Evolutionary conservation across 306 rosid genomes (phyloP).

Genomic region (Pyrus bretschneideri): DNA sequence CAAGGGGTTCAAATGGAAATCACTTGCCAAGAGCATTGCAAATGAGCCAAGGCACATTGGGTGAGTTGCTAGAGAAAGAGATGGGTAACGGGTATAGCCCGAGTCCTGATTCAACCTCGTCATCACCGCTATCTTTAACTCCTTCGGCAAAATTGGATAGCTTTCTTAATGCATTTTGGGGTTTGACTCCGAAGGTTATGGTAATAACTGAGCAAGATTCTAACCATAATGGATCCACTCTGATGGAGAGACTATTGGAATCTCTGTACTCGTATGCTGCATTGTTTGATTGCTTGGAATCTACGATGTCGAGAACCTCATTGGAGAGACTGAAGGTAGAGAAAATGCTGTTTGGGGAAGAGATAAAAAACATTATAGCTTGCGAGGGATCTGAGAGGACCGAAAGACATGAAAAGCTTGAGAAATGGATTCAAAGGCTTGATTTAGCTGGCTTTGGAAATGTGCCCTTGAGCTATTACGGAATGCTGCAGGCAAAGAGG

Average conservation of each 20-base stretch:
- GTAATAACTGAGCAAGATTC: slow-evolving; percentile 77
- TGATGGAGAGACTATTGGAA: slow-evolving; percentile 78
- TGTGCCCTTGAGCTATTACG: slow-evolving; percentile 57
- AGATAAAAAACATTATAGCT: slow-evolving; percentile 78
- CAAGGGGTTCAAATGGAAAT: slow-evolving; percentile 38
- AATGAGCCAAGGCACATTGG: slow-evolving; percentile 43
- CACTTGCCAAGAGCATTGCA: slow-evolving; percentile 39
- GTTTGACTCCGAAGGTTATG: slow-evolving; percentile 72
- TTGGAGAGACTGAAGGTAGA: slow-evolving; percentile 75
- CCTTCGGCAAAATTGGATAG: slow-evolving; percentile 41
- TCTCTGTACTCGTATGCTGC: slow-evolving; percentile 81
- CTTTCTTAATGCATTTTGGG: slow-evolving; percentile 72
- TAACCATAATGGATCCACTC: slow-evolving; percentile 66
- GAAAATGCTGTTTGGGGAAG: slow-evolving; percentile 85
- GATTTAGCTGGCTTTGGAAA: slow-evolving; percentile 60
- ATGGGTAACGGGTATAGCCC: slow-evolving; percentile 48
- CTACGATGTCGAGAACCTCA: slow-evolving; percentile 65
- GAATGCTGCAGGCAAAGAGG: slow-evolving; percentile 61
- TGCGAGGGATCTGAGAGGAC: slow-evolving; percentile 84
- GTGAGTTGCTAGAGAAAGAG: slow-evolving; percentile 67
- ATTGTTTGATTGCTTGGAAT: slow-evolving; percentile 80
- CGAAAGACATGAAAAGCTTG: slow-evolving; percentile 78
- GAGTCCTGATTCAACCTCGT: slow-evolving; percentile 67
- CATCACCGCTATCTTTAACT: slow-evolving; percentile 42
- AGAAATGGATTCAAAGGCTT: slow-evolving; percentile 68